phyloP scores from a whole-genome alignment of 768 basidiomycete genomes.

The Boletus barrowsii region DNA sequence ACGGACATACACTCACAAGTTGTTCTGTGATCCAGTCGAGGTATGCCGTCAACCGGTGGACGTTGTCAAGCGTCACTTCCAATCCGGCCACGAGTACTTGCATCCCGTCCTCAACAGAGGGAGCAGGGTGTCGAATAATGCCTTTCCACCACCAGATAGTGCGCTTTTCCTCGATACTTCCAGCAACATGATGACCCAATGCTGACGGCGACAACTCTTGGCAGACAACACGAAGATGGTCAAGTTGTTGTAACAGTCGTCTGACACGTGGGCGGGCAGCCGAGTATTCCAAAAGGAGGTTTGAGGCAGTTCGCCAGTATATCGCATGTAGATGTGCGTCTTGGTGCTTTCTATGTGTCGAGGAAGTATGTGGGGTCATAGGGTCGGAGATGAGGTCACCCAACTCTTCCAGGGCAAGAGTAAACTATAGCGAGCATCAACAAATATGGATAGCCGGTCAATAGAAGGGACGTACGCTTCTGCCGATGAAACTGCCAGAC shows the following conservation, averaged over 20 bases:
- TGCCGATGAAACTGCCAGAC: slow-evolving; percentile 26
- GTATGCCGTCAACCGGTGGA: slow-evolving; percentile 20
- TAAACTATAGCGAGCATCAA: slow-evolving; percentile 17
- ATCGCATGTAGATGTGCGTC: slow-evolving; percentile 23
- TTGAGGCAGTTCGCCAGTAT: slow-evolving; percentile 30
- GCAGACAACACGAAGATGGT: slow-evolving; percentile 14
- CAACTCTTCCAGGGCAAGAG: slow-evolving; percentile 31
- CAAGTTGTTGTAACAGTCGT: slow-evolving; percentile 6
- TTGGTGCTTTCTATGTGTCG: background rate
- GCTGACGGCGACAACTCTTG: slow-evolving; percentile 7
- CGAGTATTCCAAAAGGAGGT: slow-evolving; percentile 32
- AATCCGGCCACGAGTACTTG: slow-evolving; percentile 18
- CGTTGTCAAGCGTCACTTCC: slow-evolving; percentile 19
- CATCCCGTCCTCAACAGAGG: slow-evolving; percentile 8
- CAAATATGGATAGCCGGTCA: background rate
- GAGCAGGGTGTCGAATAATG: background rate
- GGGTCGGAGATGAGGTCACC: slow-evolving; percentile 14
- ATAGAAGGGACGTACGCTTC: slow-evolving; percentile 21
- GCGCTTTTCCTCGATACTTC: background rate
- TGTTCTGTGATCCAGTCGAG: slow-evolving; percentile 29
- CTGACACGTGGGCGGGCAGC: slow-evolving; percentile 23
- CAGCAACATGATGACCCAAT: background rate
- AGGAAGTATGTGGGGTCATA: background rate
- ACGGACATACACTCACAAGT: slow-evolving; percentile 15
- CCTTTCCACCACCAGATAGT: slow-evolving; percentile 9